phyloP scores from a whole-genome alignment of 2,329 filamentous ascomycete genomes.

The Metarhizium guizhouense region DNA sequence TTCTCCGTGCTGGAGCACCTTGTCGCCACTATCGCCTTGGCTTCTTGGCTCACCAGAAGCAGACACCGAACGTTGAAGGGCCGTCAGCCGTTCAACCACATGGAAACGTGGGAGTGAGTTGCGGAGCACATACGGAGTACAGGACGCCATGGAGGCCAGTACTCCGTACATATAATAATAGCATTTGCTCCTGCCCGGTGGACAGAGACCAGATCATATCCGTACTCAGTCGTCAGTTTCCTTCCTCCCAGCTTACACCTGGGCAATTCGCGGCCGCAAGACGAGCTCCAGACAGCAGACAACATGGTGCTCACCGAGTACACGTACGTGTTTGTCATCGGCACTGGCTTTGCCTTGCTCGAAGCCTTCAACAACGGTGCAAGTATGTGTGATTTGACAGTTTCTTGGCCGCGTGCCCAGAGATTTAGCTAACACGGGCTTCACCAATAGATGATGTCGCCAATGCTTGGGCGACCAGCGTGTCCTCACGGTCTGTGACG shows the following conservation, averaged over 20 bases:
- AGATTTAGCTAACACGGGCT: not conserved
- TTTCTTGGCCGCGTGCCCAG: not conserved
- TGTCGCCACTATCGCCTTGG: not conserved
- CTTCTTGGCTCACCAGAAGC: not conserved
- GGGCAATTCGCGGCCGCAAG: too few species aligned
- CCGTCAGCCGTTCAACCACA: not conserved
- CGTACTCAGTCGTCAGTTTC: too few species aligned
- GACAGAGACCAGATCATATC: not conserved
- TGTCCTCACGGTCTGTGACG: conserved; percentile 47
- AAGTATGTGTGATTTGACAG: conserved; percentile 46
- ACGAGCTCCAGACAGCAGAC: not conserved
- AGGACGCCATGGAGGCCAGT: not conserved
- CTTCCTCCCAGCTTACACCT: too few species aligned
- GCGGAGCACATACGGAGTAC: not conserved
- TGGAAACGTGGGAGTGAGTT: not conserved
- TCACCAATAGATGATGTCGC: conserved; percentile 61
- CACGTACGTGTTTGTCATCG: conserved; percentile 65
- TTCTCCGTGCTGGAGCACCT: not conserved
- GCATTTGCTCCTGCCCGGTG: not conserved
- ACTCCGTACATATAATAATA: not conserved
- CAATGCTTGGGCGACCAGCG: conserved; percentile 70
- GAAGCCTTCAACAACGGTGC: conserved; percentile 74
- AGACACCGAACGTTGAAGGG: not conserved
- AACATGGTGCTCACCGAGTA: conserved; percentile 53
- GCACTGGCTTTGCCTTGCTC: conserved; percentile 66